Base-by-base conservation (phyloP, 805 yeast genomes). In the Wickerhamomyces queroliae region DNA sequence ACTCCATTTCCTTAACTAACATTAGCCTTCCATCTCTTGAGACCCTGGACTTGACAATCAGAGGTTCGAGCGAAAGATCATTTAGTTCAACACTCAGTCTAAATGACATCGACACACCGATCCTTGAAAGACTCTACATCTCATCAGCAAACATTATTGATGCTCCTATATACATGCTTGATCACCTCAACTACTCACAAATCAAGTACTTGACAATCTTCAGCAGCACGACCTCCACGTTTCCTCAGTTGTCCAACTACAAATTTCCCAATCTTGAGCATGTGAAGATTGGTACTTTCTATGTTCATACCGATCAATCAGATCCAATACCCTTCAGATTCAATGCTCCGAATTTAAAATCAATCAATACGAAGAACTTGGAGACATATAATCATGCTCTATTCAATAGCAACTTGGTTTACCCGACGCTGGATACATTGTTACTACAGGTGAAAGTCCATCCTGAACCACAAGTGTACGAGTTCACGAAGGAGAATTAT, bases 31-130 rank as follows among this genome's bases (percentile, higher is more conserved):
- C 33, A 8, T 18, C 17, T 4, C 15, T 30, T 2, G 12, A 16
- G 11, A 10, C 8, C 2, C 21, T 53, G 3, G 18, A 37, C 2
- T 25, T 53, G 3, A 42, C 42, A 8, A n/a, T 53, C 2, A 46
- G 45, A 45, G 54, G 53, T 0, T 45, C 55, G 4, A 36, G 28
- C 26, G 49, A 46, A 18, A 33, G 56, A 21, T 40, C 35, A 4
- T 44, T 50, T 15, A 17, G 37, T 3, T 40, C 47, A 22, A 45
- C 46, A 2, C 10, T 52, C 5, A 33, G 33, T n/a, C 40, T 50
- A 19, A 38, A 44, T 11, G 39, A 44, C 3, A 26, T 52, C 5
- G 3, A 30, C 4, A 36, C 41, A 9, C 43, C 46, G 3, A 16
- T 6, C 5, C 15, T 30, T 4, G 15, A 19, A 12, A 16, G 19